Conservation (phyloP, 768 basidiomycete genomes). For the Lactarius quietus region DNA sequence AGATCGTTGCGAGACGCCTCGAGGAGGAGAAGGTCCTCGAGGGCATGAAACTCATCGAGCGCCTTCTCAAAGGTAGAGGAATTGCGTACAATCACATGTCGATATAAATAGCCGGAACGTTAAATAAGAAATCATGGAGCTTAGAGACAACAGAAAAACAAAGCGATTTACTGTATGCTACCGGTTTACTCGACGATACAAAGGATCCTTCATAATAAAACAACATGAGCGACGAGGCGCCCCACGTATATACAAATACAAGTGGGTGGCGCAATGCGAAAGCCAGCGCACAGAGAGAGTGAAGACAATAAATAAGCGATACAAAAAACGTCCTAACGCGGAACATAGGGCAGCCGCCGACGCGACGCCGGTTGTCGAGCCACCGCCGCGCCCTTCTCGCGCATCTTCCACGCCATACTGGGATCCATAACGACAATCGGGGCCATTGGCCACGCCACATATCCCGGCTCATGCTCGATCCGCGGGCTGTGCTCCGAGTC, state of each 20-base stretch:
- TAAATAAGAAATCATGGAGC: neutral
- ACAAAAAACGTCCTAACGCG: neutral
- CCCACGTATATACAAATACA: neutral
- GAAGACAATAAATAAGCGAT: neutral
- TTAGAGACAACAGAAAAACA: neutral
- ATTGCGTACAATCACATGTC: slow-evolving; percentile 5
- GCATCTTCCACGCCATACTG: neutral
- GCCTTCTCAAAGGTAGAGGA: slow-evolving; percentile 14
- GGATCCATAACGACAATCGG: slow-evolving; percentile 2
- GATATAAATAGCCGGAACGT: neutral
- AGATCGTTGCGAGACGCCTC: slow-evolving; percentile 56
- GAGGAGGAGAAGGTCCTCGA: slow-evolving; percentile 73
- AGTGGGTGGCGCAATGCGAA: neutral
- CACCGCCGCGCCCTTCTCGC: neutral
- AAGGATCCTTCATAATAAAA: neutral
- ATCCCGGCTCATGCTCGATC: neutral
- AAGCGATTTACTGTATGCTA: no score
- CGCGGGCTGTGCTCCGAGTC: neutral
- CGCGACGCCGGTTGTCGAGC: slow-evolving; percentile 6
- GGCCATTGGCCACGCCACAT: neutral
- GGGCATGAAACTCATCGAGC: slow-evolving; percentile 59
- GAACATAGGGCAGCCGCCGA: neutral
- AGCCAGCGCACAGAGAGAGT: neutral
- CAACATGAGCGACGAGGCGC: neutral
- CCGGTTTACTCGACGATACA: neutral